Percentiles rank a stretch among this genome's conserved stretches.
Evolutionary conservation across 345 rosid genomes (phyloP).

Genomic region (Dovyalis caffra): DNA sequence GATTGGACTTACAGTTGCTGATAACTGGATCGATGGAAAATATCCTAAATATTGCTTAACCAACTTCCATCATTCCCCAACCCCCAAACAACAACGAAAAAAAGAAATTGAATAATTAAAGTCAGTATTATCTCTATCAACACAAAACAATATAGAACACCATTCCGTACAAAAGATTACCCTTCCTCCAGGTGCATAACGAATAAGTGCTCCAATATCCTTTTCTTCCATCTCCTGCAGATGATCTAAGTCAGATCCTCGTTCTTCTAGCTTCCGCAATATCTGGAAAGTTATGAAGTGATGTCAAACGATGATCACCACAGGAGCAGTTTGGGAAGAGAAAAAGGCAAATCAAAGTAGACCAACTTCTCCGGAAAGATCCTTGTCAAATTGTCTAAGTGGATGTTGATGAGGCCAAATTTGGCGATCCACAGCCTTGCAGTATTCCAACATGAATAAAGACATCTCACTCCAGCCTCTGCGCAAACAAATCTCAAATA

Average conservation of each 20-base stretch:
- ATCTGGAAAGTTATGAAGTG: constrained; percentile 43
- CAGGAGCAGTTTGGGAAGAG: constrained; percentile 8
- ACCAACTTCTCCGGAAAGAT: constrained; percentile 75
- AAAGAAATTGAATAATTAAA: constrained; percentile 8
- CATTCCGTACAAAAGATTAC: constrained; percentile 26
- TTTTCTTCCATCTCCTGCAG: constrained; percentile 92
- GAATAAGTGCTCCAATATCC: constrained; percentile 88
- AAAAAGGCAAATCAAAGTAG: neutral
- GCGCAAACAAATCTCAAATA: constrained; percentile 90
- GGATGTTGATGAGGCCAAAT: constrained; percentile 97
- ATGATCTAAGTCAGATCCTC: constrained; percentile 76
- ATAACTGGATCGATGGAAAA: constrained; percentile 75
- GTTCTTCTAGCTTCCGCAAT: constrained; percentile 94
- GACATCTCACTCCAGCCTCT: constrained; percentile 95
- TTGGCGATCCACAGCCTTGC: constrained; percentile 98
- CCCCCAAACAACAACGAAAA: constrained; percentile 8
- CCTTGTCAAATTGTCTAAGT: constrained; percentile 89
- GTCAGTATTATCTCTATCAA: neutral
- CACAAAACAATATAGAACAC: neutral
- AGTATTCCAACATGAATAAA: constrained; percentile 87
- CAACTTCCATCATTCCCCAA: constrained; percentile 42
- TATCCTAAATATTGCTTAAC: constrained; percentile 84
- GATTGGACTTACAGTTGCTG: constrained; percentile 92
- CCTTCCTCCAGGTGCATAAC: constrained; percentile 92
- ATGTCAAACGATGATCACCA: constrained; percentile 23